Evolutionary conservation across 768 basidiomycete species (phyloP).

Genomic region (Boletus huronensis): DNA sequence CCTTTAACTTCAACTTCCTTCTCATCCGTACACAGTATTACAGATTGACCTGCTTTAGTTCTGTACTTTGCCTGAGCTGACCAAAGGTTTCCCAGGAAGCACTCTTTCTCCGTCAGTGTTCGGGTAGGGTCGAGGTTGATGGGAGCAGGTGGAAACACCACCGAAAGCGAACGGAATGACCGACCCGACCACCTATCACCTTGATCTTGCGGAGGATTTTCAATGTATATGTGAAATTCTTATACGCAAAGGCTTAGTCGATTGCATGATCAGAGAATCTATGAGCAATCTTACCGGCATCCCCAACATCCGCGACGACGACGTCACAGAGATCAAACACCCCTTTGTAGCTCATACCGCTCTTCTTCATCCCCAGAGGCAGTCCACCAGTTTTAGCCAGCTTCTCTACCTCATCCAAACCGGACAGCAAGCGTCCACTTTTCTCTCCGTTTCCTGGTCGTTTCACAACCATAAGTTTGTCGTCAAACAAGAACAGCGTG

Average conservation of each 20-base stretch:
- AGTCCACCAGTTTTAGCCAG: conserved; percentile 60
- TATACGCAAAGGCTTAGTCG: conserved; percentile 10
- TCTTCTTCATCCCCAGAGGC: conserved; percentile 67
- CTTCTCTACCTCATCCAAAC: conserved; percentile 77
- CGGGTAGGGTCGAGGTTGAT: conserved; percentile 63
- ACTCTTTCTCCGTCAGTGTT: conserved; percentile 64
- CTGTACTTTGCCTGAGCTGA: conserved; percentile 79
- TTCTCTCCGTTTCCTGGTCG: conserved; percentile 75
- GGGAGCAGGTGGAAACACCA: conserved; percentile 71
- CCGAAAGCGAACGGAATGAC: conserved; percentile 73
- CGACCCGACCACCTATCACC: conserved; percentile 86
- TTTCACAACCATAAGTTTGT: conserved; percentile 90
- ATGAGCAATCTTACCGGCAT: conserved; percentile 56
- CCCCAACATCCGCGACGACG: conserved; percentile 80
- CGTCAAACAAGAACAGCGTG: conserved; percentile 90
- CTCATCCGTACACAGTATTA: conserved; percentile 67
- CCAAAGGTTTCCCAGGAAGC: conserved; percentile 91
- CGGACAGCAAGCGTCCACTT: conserved; percentile 64
- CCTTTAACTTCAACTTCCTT: conserved; percentile 68
- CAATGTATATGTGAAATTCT: conserved; percentile 87
- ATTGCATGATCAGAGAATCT: background rate
- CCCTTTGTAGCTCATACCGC: conserved; percentile 79
- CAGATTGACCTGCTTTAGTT: conserved; percentile 67
- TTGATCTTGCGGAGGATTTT: conserved; percentile 77
- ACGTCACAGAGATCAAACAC: conserved; percentile 83